Evolutionary conservation across 805 yeast species (phyloP).

Genomic region (Starmerella potacharoeniae): DNA sequence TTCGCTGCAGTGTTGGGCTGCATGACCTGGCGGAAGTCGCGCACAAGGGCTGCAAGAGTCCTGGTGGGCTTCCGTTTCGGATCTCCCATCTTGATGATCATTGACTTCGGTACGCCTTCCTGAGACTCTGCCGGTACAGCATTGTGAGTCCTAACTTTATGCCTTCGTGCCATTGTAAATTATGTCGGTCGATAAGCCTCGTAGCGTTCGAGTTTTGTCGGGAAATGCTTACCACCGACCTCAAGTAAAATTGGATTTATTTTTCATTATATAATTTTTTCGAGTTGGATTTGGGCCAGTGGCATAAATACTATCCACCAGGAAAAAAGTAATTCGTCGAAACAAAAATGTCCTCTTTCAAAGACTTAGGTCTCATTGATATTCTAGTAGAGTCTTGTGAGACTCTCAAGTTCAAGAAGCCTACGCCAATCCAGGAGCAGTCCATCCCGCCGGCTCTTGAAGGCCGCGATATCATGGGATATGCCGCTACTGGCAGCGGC

Average conservation of each 20-base stretch:
- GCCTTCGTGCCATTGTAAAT: conserved; percentile 29
- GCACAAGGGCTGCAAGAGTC: conserved; percentile 70
- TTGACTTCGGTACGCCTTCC: conserved; percentile 76
- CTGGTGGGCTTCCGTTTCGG: conserved; percentile 54
- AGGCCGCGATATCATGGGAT: conserved; percentile 87
- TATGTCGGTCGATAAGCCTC: too few species aligned
- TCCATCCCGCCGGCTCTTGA: conserved; percentile 83
- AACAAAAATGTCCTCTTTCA: conserved; percentile 20
- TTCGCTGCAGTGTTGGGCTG: conserved; percentile 93
- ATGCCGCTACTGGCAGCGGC: conserved; percentile 97
- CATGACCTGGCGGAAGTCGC: conserved; percentile 81
- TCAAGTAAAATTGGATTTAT: neutral
- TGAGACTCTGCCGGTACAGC: conserved; percentile 37
- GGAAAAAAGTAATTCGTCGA: neutral
- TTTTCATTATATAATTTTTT: conserved; percentile 6
- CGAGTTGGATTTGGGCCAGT: neutral
- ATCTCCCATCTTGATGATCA: conserved; percentile 82
- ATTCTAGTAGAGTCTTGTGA: conserved; percentile 63
- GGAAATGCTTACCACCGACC: neutral
- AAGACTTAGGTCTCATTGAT: conserved; percentile 29
- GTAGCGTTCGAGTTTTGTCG: too few species aligned
- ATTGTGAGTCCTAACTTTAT: conserved; percentile 80
- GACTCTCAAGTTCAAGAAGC: conserved; percentile 59
- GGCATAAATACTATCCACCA: too few species aligned
- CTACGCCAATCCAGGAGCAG: conserved; percentile 89